Evolutionary conservation across 495 filamentous ascomycete genomes (phyloP).

Genomic region (Clavariopsis aquatica): DNA sequence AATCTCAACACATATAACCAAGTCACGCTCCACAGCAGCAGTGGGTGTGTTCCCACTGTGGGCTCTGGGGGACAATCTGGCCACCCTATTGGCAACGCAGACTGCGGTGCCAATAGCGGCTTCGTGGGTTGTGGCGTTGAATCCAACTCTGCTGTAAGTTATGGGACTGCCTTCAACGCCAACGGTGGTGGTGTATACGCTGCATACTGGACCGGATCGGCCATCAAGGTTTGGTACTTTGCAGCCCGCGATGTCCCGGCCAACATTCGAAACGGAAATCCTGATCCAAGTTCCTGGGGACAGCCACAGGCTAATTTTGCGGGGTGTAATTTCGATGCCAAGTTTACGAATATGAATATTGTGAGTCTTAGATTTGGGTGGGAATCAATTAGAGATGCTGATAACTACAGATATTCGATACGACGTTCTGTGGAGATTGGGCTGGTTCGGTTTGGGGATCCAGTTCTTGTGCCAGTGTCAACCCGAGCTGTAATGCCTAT

Average conservation of each 20-base stretch:
- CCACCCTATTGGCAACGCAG: constrained; percentile 34
- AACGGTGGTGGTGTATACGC: constrained; percentile 43
- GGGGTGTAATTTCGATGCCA: constrained; percentile 38
- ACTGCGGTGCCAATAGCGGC: constrained; percentile 38
- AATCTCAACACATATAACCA: constrained; percentile 39
- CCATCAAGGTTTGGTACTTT: constrained; percentile 43
- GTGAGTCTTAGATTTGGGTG: constrained; percentile 8
- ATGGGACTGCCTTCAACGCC: constrained; percentile 41
- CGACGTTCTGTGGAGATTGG: constrained; percentile 44
- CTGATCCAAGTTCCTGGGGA: constrained; percentile 40
- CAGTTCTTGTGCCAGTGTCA: constrained; percentile 25
- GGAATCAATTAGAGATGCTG: background rate
- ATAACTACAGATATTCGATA: constrained; percentile 52
- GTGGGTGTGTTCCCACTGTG: constrained; percentile 37
- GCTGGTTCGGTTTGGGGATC: constrained; percentile 38
- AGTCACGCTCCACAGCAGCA: constrained; percentile 43
- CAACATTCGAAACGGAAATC: constrained; percentile 34
- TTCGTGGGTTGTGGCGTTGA: constrained; percentile 39
- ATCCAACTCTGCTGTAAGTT: constrained; percentile 24
- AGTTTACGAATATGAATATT: constrained; percentile 40
- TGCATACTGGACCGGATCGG: constrained; percentile 38
- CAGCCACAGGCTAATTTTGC: constrained; percentile 37
- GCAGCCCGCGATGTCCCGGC: constrained; percentile 29
- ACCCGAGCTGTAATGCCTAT: constrained; percentile 41
- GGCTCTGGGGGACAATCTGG: constrained; percentile 23